These are phyloP conservation scores for Brassica cretica DNA, from an alignment of 345 rosid species.

Conservation along the genomic window DNA sequence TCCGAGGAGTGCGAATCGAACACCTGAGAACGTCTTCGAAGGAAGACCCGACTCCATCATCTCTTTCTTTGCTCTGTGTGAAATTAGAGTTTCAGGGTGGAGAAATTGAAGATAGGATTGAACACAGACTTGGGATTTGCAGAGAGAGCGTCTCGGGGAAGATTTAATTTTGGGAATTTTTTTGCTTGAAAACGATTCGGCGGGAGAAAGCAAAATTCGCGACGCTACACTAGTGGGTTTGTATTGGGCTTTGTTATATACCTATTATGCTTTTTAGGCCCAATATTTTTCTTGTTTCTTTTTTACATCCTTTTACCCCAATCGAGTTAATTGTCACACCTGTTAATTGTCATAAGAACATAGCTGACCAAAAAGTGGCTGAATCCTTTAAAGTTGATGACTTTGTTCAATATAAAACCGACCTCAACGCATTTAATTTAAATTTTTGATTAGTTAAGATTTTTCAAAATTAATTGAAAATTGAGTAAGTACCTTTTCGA, in stretches of 20 bases:
- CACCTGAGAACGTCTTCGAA: conserved; percentile 55
- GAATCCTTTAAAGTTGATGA: neutral
- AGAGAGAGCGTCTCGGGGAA: conserved; percentile 27
- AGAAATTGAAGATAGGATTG: conserved; percentile 10
- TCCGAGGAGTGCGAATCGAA: conserved; percentile 70
- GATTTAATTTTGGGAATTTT: neutral
- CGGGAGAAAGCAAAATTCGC: conserved; percentile 15
- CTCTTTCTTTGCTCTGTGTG: neutral
- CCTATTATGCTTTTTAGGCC: too few species aligned
- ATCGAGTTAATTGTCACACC: too few species aligned
- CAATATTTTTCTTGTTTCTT: too few species aligned
- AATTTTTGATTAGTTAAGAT: neutral
- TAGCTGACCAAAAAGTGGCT: neutral
- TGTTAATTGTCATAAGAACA: too few species aligned
- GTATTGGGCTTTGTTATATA: too few species aligned
- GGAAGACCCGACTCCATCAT: conserved; percentile 45
- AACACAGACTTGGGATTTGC: conserved; percentile 3
- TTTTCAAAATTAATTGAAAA: too few species aligned
- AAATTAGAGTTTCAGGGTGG: conserved; percentile 3
- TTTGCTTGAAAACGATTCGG: neutral
- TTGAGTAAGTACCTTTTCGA: too few species aligned
- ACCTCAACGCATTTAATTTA: too few species aligned
- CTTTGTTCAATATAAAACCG: too few species aligned
- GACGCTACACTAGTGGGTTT: neutral
- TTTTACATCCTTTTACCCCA: too few species aligned